Evolutionary conservation across 108 stramenopile species (phyloP).

Genomic region (Skeletonema tropicum): DNA sequence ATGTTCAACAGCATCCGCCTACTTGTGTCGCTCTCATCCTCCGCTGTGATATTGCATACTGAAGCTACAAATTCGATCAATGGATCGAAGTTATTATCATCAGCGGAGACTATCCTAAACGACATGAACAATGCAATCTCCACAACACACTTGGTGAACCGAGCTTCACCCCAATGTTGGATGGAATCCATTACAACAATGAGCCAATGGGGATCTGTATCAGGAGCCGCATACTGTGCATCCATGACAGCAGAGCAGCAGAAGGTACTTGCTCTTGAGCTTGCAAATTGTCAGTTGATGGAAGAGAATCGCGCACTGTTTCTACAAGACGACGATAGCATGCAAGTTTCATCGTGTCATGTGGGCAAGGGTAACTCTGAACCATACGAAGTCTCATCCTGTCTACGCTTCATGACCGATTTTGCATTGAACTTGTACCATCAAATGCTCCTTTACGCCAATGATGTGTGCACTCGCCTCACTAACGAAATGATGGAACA

Average conservation of each 20-base stretch:
- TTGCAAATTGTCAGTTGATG: conserved; percentile 43
- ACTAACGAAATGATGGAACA: conserved; percentile 29
- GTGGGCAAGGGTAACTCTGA: not conserved
- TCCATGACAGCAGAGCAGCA: conserved; percentile 43
- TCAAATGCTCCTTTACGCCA: conserved; percentile 32
- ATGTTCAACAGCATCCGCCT: not conserved
- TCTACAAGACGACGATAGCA: not conserved
- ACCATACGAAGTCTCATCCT: conserved; percentile 31
- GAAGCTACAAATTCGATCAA: not conserved
- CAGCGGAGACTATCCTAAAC: not conserved
- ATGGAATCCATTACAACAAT: conserved; percentile 27
- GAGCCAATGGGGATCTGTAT: conserved; percentile 15
- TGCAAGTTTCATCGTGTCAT: not conserved
- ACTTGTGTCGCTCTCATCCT: not conserved
- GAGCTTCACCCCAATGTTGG: conserved; percentile 34
- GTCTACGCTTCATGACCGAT: conserved; percentile 37
- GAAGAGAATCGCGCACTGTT: conserved; percentile 20
- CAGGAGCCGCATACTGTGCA: conserved; percentile 30
- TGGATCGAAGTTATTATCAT: not conserved
- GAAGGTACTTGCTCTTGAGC: conserved; percentile 38
- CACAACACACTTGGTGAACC: not conserved
- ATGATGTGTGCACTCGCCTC: conserved; percentile 24
- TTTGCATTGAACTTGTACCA: conserved; percentile 36
- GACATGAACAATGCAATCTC: not conserved
- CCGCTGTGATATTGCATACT: not conserved